A percentile compares a stretch with the other conserved stretches of the same genome.
Evolutionary conservation across 2,329 filamentous ascomycete species (phyloP).

Genomic region (Colletotrichum sp.): DNA sequence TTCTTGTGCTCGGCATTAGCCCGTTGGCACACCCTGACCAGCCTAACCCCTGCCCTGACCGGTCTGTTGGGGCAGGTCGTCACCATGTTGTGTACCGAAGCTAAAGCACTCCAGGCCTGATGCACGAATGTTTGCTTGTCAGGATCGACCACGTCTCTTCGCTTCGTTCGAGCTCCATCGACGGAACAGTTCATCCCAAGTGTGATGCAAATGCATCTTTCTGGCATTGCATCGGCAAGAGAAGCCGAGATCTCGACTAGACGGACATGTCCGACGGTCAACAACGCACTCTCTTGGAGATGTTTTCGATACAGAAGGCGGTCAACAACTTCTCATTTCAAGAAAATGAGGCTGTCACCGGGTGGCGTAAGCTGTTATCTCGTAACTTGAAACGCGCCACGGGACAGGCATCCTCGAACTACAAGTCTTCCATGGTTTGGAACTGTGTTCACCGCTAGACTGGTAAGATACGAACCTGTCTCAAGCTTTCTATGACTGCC

Average conservation of each 20-base stretch:
- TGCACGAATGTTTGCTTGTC: not conserved
- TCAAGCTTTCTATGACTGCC: not conserved
- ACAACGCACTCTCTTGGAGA: not conserved
- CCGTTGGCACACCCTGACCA: not conserved
- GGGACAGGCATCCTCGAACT: not conserved
- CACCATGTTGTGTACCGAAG: not conserved
- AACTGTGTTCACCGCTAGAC: not conserved
- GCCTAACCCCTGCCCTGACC: not conserved
- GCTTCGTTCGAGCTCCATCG: not conserved
- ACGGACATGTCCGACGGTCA: not conserved
- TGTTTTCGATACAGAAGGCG: not conserved
- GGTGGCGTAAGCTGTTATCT: not conserved
- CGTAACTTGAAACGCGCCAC: not conserved
- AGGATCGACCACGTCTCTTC: not conserved
- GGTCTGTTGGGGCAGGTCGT: not conserved
- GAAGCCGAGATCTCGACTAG: not conserved
- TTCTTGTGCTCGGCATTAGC: not conserved
- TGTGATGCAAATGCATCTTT: not conserved
- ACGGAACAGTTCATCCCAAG: not conserved
- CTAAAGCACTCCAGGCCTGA: not conserved
- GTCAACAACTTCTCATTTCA: not conserved
- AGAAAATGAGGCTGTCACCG: not conserved
- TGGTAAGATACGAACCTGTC: not conserved
- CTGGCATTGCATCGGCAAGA: not conserved
- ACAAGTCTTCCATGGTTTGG: not conserved